Evolutionary conservation across 2,329 filamentous ascomycete genomes (phyloP).

Genomic region (Monilinia fructigena): DNA sequence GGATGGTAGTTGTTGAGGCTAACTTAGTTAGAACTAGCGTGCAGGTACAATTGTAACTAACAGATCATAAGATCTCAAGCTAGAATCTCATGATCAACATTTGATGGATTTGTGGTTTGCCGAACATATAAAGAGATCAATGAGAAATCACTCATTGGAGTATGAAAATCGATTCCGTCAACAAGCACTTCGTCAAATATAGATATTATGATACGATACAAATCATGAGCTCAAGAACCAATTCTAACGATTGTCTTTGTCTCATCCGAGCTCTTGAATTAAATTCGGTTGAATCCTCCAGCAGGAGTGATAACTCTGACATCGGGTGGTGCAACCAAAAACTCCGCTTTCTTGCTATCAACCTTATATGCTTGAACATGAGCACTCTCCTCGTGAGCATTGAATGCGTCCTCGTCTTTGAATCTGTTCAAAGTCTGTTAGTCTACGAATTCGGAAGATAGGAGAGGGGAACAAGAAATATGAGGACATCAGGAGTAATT

Average conservation of each 20-base stretch:
- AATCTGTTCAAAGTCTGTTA: constrained; percentile 6
- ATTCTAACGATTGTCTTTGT: background rate
- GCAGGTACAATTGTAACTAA: background rate
- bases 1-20: no score
- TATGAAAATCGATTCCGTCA: background rate
- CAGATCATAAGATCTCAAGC: background rate
- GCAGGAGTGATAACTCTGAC: background rate
- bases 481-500: background rate
- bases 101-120: background rate
- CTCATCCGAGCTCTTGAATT: background rate
- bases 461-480: no score
- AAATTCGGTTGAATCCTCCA: constrained; percentile 7
- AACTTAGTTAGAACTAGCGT: background rate
- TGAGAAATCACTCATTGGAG: background rate
- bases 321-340: background rate
- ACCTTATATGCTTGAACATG: background rate
- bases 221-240: constrained; percentile 32
- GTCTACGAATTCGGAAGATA: no score
- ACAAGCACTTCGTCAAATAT: background rate
- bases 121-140: background rate
- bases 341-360: background rate
- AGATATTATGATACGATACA: background rate
- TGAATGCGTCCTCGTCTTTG: constrained; percentile 7
- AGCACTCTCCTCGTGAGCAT: constrained; percentile 12
- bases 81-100: background rate